Conservation (phyloP, 768 basidiomycete species). For the Solioccasus polychromus region DNA sequence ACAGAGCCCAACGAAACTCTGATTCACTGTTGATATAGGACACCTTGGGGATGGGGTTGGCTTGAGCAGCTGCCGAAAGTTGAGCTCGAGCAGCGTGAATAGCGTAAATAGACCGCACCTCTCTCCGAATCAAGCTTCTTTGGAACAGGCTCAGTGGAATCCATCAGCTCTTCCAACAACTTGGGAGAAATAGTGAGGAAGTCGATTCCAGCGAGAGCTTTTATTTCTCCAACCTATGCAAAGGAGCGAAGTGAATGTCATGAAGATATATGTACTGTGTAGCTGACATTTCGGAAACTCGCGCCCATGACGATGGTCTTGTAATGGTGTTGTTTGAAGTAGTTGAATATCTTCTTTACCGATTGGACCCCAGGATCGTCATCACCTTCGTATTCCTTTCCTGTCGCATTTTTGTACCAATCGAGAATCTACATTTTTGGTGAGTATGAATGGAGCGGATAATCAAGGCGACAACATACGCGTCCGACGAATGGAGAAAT, state of each 20-base stretch:
- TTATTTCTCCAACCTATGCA: conserved; percentile 82
- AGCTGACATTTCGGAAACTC: conserved; percentile 90
- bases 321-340: conserved; percentile 96
- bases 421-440: conserved; percentile 75
- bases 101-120: conserved; percentile 36
- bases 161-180: conserved; percentile 86
- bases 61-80: conserved; percentile 47
- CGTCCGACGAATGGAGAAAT: conserved; percentile 98
- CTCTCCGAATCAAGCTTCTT: conserved; percentile 72
- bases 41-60: conserved; percentile 71
- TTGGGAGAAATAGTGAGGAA: conserved; percentile 91
- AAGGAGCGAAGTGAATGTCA: background rate
- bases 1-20: conserved; percentile 88
- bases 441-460: conserved; percentile 27
- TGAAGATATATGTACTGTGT: background rate
- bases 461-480: conserved; percentile 44
- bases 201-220: conserved; percentile 89
- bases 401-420: conserved; percentile 92
- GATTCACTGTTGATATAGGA: conserved; percentile 86
- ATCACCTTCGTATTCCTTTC: conserved; percentile 82
- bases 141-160: conserved; percentile 66
- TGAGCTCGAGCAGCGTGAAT: background rate
- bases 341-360: conserved; percentile 95
- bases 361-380: conserved; percentile 94
- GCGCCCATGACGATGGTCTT: conserved; percentile 99